Conservation (phyloP, 2,329 filamentous ascomycete species). For the Pseudogymnoascus sp. region DNA sequence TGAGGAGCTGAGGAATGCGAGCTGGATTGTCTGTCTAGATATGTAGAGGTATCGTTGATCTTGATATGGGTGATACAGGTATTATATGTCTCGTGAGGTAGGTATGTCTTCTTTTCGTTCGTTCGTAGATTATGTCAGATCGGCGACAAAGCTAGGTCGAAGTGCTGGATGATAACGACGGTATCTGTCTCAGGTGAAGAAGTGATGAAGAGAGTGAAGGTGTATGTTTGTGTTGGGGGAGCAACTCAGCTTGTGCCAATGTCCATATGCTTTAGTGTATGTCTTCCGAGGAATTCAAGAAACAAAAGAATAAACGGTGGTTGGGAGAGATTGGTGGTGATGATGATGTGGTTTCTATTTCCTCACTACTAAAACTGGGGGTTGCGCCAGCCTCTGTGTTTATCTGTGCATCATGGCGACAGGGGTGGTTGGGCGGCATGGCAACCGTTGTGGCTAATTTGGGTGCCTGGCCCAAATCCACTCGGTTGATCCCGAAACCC, state of each 20-base stretch:
- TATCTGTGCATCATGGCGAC: conserved; percentile 7
- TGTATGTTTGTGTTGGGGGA: conserved; percentile 3
- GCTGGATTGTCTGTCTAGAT: not conserved
- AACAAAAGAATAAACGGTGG: conserved; percentile 5
- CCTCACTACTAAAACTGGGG: conserved; percentile 4
- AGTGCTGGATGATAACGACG: conserved; percentile 6
- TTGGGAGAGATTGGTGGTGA: conserved; percentile 2
- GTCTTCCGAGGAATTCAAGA: conserved; percentile 5
- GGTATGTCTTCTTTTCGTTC: not conserved
- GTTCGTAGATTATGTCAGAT: conserved; percentile 1
- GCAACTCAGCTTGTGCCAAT: conserved; percentile 5
- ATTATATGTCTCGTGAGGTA: not conserved
- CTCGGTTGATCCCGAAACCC: conserved; percentile 4
- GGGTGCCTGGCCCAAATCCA: not conserved
- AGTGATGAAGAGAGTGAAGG: not conserved
- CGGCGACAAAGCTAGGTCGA: not conserved
- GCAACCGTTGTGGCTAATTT: conserved; percentile 4
- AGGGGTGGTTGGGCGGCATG: conserved; percentile 6
- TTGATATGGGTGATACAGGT: not conserved
- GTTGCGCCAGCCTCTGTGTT: conserved; percentile 7
- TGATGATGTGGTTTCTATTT: conserved; percentile 6
- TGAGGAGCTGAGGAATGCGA: not conserved
- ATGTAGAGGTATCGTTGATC: not conserved
- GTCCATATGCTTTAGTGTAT: conserved; percentile 6
- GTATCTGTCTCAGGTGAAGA: conserved; percentile 2